These are phyloP conservation scores for Coelastrella sp. DNA, from an alignment of 139 green algal species.

Conservation along the genomic window DNA sequence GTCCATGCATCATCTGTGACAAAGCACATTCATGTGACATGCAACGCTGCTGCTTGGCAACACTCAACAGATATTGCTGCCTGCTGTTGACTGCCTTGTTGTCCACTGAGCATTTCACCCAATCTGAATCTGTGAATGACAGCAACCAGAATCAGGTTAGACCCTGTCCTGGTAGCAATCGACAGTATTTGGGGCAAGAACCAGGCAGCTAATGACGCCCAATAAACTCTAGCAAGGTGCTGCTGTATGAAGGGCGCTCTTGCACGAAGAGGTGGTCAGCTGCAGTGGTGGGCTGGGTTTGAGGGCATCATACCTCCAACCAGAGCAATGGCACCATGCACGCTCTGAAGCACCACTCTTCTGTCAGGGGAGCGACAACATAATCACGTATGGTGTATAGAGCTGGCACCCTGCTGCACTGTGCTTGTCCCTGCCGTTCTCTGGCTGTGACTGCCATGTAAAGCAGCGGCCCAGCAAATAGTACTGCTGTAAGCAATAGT, in stretches of 20 bases:
- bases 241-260: too few species aligned
- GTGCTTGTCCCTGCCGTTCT: neutral
- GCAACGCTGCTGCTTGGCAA: too few species aligned
- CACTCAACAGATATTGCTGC: too few species aligned
- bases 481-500: neutral
- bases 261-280: too few species aligned
- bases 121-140: too few species aligned
- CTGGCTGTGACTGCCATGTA: neutral
- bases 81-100: too few species aligned
- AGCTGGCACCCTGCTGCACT: neutral
- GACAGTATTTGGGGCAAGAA: too few species aligned
- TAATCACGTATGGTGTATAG: conserved; percentile 50
- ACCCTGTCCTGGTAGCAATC: too few species aligned
- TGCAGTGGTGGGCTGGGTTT: neutral
- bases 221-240: too few species aligned
- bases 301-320: conserved; percentile 55
- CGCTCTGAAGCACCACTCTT: conserved; percentile 87
- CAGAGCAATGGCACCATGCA: conserved; percentile 81
- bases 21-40: neutral
- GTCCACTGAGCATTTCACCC: too few species aligned
- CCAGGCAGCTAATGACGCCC: too few species aligned
- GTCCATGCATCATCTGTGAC: neutral
- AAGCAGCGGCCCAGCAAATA: conserved; percentile 7
- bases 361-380: conserved; percentile 73
- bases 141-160: too few species aligned